These are phyloP conservation scores for Zymoseptoria pseudotritici DNA, from an alignment of 2,329 filamentous ascomycete genomes.

Conservation along the genomic window DNA sequence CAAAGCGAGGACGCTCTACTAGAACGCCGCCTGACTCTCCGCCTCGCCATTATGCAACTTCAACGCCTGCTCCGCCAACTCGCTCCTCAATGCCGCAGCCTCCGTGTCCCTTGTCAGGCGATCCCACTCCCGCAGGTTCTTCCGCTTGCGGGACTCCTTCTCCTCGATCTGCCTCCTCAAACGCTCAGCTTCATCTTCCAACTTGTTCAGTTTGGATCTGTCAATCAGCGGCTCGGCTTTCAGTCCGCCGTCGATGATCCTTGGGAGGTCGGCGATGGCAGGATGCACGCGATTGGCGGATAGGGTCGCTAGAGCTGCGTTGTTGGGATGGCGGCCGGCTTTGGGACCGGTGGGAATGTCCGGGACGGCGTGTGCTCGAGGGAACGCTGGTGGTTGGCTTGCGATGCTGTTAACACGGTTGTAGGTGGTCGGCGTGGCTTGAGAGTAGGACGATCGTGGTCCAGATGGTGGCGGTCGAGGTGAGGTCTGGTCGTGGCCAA, in stretches of 20 bases:
- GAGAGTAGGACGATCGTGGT: slow-evolving; percentile 26
- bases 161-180: slow-evolving; percentile 40
- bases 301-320: slow-evolving; percentile 9
- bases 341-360: slow-evolving; percentile 22
- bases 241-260: slow-evolving; percentile 38
- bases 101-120: slow-evolving; percentile 37
- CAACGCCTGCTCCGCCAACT: slow-evolving; percentile 42
- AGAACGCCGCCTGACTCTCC: slow-evolving; percentile 22
- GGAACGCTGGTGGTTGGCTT: slow-evolving; percentile 40
- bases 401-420: slow-evolving; percentile 38
- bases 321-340: slow-evolving; percentile 17
- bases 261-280: slow-evolving; percentile 37
- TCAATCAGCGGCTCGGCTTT: slow-evolving; percentile 38
- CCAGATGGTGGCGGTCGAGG: slow-evolving; percentile 25
- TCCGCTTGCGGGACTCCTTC: slow-evolving; percentile 39
- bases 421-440: slow-evolving; percentile 12
- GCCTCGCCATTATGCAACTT: slow-evolving; percentile 25
- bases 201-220: slow-evolving; percentile 35
- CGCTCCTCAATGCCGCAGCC: slow-evolving; percentile 37
- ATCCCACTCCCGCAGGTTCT: slow-evolving; percentile 41
- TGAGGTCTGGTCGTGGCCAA: slow-evolving; percentile 4
- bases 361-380: slow-evolving; percentile 34
- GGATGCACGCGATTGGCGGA: slow-evolving; percentile 19
- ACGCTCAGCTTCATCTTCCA: slow-evolving; percentile 42
- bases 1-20: slow-evolving; percentile 7